Evolutionary conservation across 2,329 filamentous ascomycete genomes (phyloP), one percentile per base, ranked within the genome.

Genomic region (Myriangium duriaei): DNA sequence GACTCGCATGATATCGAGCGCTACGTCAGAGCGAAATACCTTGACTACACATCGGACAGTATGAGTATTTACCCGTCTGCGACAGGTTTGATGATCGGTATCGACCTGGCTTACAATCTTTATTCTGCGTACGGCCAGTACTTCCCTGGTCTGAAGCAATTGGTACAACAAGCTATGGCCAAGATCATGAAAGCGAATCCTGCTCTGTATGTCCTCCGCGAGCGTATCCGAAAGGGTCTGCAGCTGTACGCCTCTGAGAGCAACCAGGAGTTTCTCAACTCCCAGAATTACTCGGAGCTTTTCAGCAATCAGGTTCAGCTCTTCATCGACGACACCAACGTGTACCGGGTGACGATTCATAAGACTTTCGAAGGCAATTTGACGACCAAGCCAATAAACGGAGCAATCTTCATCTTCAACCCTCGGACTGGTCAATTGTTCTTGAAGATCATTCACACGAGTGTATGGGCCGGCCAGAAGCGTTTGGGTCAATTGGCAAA

Each of bases 181-280:
- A 98, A 98, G 76, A 77, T 98, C 57, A 98, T 98, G 91, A 98
- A 98, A 65, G 88, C 91, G 26, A 98, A 98, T 55, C 91, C 91
- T 11, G 91, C 91, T 2, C 65, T 98, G 19, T 98, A 96, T 57
- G 91, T 98, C 36, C 67, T 98, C 42, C 82, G 91, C 42, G 91
- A 98, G 65, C 91, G 91, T 72, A 98, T 98, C 47, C 76, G 92
- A 47, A 98, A 98, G 69, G 91, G 91, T 70, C 74, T 98, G 42
- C 91, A 98, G 64, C 70, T 98, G 11, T 98, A 98, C 54, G 91
- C 91, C 2, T 96, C 88, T 0, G 92, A 98, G 65, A 95, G 85
- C 65, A 96, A 94, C 63, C 91, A 98, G 55, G 92, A 98, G 63
- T 98, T 98, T 69, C 64, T 98, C 49, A 98, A 98, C 66, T 96